Base-by-base conservation (phyloP, 352 stramenopile genomes). In the Pythium angustatum region DNA sequence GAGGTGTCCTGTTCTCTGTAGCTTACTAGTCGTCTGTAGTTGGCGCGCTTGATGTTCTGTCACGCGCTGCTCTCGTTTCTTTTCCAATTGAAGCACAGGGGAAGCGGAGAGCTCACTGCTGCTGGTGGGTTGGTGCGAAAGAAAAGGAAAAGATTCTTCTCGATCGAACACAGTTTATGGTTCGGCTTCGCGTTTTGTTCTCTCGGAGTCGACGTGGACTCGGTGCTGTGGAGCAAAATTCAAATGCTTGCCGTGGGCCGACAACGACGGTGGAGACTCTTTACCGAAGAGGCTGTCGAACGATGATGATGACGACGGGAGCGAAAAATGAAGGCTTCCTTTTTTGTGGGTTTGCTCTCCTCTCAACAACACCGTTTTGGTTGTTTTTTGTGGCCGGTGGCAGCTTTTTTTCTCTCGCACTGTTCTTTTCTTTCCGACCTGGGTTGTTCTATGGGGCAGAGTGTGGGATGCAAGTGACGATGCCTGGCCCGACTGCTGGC, bases 341-440 rank as follows among this genome's bases (percentile, higher is more conserved):
- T 63, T 55, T 55, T 38, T 60, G 22, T 30, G 19, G 27, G 36
- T 60, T n/a, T 24, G 55, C 40, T 40, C 34, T 64, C 54, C 40
- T 33, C 33, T 40, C 6, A 24, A 26, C 54, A 48, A 34, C 36
- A 22, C 15, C 7, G 43, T 31, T 36, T 59, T 27, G 36, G 10
- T 59, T 34, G 49, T 58, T 62, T 53, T 54, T 62, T 53, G 43
- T 62, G 43, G 56, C 31, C 44, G 49, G 30, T 28, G 28, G 31
- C 24, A 43, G 41, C 17, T 56, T 57, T 54, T 57, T 68, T 62
- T 62, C 17, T 43, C n/a, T 34, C n/a, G 17, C 58, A 57, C 47
- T 57, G 34, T 64, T 64, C 61, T 68, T 67, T 68, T 60, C 60
- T 67, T 61, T 67, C 51, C 40, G 28, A 62, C 43, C 52, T 68